phyloP scores from a whole-genome alignment of 805 yeast genomes.

The Candida hungchunana region DNA sequence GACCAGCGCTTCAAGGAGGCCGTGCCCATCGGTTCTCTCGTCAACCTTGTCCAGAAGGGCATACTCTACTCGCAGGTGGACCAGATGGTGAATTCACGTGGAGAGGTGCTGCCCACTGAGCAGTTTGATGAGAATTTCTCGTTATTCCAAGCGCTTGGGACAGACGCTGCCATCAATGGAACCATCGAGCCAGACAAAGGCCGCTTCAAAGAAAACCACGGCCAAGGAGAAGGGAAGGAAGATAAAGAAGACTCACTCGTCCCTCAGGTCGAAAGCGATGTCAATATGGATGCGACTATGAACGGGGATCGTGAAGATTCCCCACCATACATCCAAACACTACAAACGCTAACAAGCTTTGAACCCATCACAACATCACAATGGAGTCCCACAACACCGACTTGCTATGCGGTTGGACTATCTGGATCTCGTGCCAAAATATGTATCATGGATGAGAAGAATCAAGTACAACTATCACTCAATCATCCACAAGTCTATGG shows the following conservation, averaged over 20 bases:
- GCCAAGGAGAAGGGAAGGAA: no score
- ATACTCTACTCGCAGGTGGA: slow-evolving; percentile 73
- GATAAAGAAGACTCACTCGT: no score
- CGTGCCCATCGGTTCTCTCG: slow-evolving; percentile 78
- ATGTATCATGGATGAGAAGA: slow-evolving; percentile 25
- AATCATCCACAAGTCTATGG: slow-evolving; percentile 33
- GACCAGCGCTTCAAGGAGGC: slow-evolving; percentile 46
- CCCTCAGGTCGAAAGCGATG: slow-evolving; percentile 6
- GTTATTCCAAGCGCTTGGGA: slow-evolving; percentile 50
- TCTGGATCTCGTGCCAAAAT: slow-evolving; percentile 45
- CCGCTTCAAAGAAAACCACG: slow-evolving; percentile 13
- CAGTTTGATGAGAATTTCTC: slow-evolving; percentile 34
- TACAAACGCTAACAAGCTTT: slow-evolving; percentile 36
- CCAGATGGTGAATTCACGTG: slow-evolving; percentile 40
- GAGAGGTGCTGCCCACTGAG: slow-evolving; percentile 22
- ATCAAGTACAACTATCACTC: slow-evolving; percentile 3
- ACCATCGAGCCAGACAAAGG: slow-evolving; percentile 22
- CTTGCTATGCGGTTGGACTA: slow-evolving; percentile 52
- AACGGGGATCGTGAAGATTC: slow-evolving; percentile 14
- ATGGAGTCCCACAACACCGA: slow-evolving; percentile 52
- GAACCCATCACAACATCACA: slow-evolving; percentile 42
- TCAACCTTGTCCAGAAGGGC: slow-evolving; percentile 81
- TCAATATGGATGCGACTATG: slow-evolving; percentile 2
- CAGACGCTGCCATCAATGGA: slow-evolving; percentile 34
- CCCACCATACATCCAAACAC: slow-evolving; percentile 30